These are phyloP conservation scores for Leccinellum albellum DNA, from an alignment of 768 basidiomycete species.

Conservation along the genomic window DNA sequence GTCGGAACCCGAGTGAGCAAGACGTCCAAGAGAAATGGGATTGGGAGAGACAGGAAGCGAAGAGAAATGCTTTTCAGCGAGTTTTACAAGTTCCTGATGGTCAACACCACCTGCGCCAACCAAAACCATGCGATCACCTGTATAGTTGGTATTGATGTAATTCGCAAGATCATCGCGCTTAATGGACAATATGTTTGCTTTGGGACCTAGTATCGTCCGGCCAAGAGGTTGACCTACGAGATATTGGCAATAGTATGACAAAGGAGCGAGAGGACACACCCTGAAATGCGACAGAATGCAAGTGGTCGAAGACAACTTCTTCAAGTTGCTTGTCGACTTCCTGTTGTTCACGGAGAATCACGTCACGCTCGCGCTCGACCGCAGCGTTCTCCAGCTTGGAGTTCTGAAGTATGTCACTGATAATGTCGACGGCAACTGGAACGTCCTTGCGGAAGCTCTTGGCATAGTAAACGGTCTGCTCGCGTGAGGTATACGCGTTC, in stretches of 20 bases:
- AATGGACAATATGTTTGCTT: constrained; percentile 94
- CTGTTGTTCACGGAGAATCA: constrained; percentile 95
- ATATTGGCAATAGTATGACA: constrained; percentile 7
- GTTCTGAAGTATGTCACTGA: constrained; percentile 96
- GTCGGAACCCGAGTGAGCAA: constrained; percentile 67
- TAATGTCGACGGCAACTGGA: constrained; percentile 86
- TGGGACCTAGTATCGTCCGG: constrained; percentile 95
- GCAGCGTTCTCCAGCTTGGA: constrained; percentile 85
- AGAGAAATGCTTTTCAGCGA: constrained; percentile 92
- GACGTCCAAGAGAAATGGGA: constrained; percentile 84
- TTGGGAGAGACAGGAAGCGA: constrained; percentile 80
- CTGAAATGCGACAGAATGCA: constrained; percentile 96
- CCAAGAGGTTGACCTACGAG: constrained; percentile 85
- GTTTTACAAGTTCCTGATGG: constrained; percentile 87
- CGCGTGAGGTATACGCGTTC: constrained; percentile 97
- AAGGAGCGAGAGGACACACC: constrained; percentile 40
- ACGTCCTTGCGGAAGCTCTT: constrained; percentile 98
- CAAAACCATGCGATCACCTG: constrained; percentile 97
- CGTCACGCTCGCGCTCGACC: constrained; percentile 93
- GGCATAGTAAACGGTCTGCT: constrained; percentile 99
- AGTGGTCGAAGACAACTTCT: constrained; percentile 98
- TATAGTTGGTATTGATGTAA: constrained; percentile 98
- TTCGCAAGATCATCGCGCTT: constrained; percentile 79
- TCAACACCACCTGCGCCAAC: constrained; percentile 96
- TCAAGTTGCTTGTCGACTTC: constrained; percentile 98